Conservation (phyloP, 257 asterid species). For the Forsythia viridissima region DNA sequence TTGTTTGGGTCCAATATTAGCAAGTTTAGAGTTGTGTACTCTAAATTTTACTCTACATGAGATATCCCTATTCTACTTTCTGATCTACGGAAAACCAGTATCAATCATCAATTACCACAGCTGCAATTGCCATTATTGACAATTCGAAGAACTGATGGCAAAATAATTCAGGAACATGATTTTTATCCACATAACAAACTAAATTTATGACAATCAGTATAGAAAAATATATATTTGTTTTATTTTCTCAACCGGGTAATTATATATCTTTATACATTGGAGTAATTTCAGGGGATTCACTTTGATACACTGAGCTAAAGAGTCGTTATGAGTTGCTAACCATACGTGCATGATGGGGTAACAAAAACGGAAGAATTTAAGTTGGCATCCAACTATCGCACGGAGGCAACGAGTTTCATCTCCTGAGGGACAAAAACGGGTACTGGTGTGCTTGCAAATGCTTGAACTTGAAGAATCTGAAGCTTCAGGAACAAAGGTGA, state of each 20-base stretch:
- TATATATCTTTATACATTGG: background rate
- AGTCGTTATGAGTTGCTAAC: background rate
- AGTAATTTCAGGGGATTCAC: background rate
- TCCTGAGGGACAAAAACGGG: background rate
- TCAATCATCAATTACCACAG: background rate
- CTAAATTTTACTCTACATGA: too few relatives aligned
- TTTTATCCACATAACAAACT: background rate
- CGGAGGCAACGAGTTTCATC: background rate
- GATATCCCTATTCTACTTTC: background rate
- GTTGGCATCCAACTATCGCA: background rate
- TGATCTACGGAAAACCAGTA: background rate
- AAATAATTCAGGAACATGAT: background rate
- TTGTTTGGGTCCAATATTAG: too few relatives aligned
- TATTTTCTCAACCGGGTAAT: background rate
- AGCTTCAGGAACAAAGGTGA: background rate
- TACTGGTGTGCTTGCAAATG: background rate
- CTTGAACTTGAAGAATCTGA: background rate
- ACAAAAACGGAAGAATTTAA: background rate
- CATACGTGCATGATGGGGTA: background rate
- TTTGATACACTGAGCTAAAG: background rate
- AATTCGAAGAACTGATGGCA: background rate
- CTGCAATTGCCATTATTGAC: background rate
- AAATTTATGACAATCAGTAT: background rate
- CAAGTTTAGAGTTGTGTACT: too few relatives aligned
- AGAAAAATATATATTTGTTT: background rate